Base-by-base conservation (phyloP, 805 yeast species). In the Wickerhamiella azyma region DNA sequence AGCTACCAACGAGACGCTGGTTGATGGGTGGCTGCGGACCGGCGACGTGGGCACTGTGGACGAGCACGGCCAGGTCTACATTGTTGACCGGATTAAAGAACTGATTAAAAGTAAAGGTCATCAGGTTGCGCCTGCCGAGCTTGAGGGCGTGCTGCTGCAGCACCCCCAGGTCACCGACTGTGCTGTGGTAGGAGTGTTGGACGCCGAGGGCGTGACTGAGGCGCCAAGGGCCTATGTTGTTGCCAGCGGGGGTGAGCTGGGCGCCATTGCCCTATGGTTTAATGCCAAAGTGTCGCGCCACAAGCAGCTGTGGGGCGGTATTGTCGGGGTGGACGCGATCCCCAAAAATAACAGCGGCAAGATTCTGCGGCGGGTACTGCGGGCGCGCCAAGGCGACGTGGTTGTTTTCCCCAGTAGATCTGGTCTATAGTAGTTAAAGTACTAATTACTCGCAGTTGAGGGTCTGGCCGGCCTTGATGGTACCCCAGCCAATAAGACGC, bases 401-500 rank as follows among this genome's bases (percentile, higher is more conserved):
- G 42, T 39, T 8, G 32, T 26, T 10, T 38, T 13, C 8, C 14
- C 33, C 3, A 6, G 9, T 3, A 30, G 33, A 16, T 21, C 24
- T 21, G 4, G 4, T 4, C 24, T 21, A 21, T 21, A 21, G 24
- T 21, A n/a, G n/a, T n/a, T n/a, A n/a, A n/a, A n/a, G n/a, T n/a
- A n/a, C n/a, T n/a, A 21, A 5, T 21, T 30, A 30, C 16, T 30
- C 33, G 33, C 35, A 39, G 16, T 13, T 21, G 9, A 52, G 39
- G n/a, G 46, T 46, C 41, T 47, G 81, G 68, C 96, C 96, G 69
- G 84, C 85, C 69, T 83, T 83, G 65, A 88, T 89, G 43, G 95
- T 86, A 58, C 98, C 99, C 99, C 99, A 92, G 59, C 99, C 99
- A 70, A 92, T 92, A 65, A 92, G 75, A 76, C 99, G 92, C 95